Evolutionary conservation across 768 basidiomycete species (phyloP), one percentile per base, ranked within the genome.

Genomic region (Boletus huronensis): DNA sequence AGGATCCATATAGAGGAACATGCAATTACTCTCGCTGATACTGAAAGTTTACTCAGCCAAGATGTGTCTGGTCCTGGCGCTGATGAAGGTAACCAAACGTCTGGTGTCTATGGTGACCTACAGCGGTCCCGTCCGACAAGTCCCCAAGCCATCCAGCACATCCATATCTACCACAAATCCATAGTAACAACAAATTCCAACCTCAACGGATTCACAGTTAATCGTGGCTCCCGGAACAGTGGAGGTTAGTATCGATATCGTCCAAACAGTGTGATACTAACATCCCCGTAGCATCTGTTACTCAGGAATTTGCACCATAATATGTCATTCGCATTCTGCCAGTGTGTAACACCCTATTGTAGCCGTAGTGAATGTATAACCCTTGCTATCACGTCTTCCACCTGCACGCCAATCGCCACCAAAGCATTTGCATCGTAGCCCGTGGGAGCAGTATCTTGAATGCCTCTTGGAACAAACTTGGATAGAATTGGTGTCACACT

Each of bases 131-230:
- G 3, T 21, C 50, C 41, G 14, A 55, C 43, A 16, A 46, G 44
- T 29, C 25, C 52, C n/a, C 19, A 32, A 7, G 0, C 51, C 2
- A 21, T 54, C 28, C 39, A 36, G 11, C 17, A 41, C n/a, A 6
- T 42, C 19, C 10, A 53, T 1, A 29, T 56, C n/a, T 19, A 52
- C 8, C 25, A 48, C 1, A 25, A 61, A n/a, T 53, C 58, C 1
- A 31, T 60, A 14, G 28, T 60, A 25, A 8, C 53, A 6, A 5
- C 58, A 11, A 47, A 40, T 6, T 53, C 59, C 2, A 61, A 14
- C 2, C 6, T 57, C 32, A 44, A 0, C 6, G 60, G 35, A 17
- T 0, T 35, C 19, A 50, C 59, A 10, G 1, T 29, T 3, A 53
- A 26, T 4, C 35, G 4, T 7, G 42, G 43, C 9, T 28, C 34